Evolutionary conservation across 495 filamentous ascomycete genomes (phyloP), one percentile per base, ranked within the genome.

Genomic region (Neurospora sp.): DNA sequence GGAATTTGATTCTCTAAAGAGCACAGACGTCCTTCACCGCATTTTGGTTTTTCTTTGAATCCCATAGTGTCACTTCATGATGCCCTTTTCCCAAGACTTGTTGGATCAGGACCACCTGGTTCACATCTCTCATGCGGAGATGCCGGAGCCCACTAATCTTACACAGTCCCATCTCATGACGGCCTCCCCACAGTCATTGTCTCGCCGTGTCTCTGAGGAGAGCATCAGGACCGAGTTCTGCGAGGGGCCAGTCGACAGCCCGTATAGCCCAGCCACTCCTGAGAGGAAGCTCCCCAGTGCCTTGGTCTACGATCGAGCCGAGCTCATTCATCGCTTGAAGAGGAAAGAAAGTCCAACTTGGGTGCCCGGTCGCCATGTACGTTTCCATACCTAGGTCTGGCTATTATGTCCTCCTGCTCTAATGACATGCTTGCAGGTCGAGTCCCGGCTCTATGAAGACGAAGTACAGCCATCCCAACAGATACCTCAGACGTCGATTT

Each of bases 251-350:
- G 44, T 88, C 14, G 86, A 87, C 71, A 80, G 77, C 73, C 73
- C 78, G 22, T 70, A n/a, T 22, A 70, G 74, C n/a, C 78, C 78
- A 9, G 70, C 70, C 44, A 81, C 80, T 1, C 80, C 80, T n/a
- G 79, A 80, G 53, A 71, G 75, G 22, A 71, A 75, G 40, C 65
- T 73, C 40, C 70, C 77, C 18, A 76, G 76, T 69, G 70, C 77
- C 40, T 18, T 65, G 31, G 83, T 83, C 69, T 82, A 83, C 16
- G 88, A 92, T 77, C 88, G 95, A 74, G 89, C 88, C 69, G 90
- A 94, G 80, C 86, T 97, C 74, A 97, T 98, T 73, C 89, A 93
- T 80, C 86, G 91, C 74, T 86, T 97, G 74, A 98, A 98, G 83
- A 87, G 86, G 81, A 88, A 89, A 44, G 90, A 94, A 80, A 91